Evolutionary conservation across 2,329 filamentous ascomycete genomes (phyloP).

Genomic region (Ceratocystis cubensis): DNA sequence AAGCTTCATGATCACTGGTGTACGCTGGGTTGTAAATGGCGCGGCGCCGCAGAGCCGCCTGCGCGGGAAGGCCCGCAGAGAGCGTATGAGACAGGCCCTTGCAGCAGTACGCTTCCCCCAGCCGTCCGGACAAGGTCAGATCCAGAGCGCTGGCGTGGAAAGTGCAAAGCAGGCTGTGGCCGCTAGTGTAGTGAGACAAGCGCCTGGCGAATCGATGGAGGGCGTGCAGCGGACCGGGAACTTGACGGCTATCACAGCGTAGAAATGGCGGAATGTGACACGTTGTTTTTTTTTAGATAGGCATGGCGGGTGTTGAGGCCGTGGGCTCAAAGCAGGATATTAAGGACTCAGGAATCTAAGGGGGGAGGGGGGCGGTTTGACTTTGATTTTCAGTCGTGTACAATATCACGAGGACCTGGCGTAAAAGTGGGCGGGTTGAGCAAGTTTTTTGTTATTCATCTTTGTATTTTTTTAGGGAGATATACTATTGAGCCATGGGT

Average conservation of each 20-base stretch:
- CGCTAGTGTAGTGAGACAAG: neutral
- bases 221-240: slow-evolving; percentile 26
- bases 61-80: slow-evolving; percentile 42
- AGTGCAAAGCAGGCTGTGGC: neutral
- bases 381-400: too few species aligned
- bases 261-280: slow-evolving; percentile 25
- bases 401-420: too few species aligned
- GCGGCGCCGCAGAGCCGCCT: slow-evolving; percentile 46
- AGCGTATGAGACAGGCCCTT: slow-evolving; percentile 46
- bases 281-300: neutral
- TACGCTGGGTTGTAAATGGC: slow-evolving; percentile 76
- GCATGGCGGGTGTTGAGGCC: slow-evolving; percentile 7
- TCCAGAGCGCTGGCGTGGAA: too few species aligned
- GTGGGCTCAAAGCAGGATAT: neutral
- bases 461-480: too few species aligned
- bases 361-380: too few species aligned
- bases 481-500: too few species aligned
- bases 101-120: slow-evolving; percentile 31
- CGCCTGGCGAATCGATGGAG: slow-evolving; percentile 23
- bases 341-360: too few species aligned
- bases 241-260: slow-evolving; percentile 21
- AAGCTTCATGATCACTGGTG: slow-evolving; percentile 70
- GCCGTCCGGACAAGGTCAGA: neutral
- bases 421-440: too few species aligned
- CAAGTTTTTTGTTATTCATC: too few species aligned